These are phyloP conservation scores for Klebsormidium nitens DNA, from an alignment of 139 green algal genomes.

Conservation along the genomic window DNA sequence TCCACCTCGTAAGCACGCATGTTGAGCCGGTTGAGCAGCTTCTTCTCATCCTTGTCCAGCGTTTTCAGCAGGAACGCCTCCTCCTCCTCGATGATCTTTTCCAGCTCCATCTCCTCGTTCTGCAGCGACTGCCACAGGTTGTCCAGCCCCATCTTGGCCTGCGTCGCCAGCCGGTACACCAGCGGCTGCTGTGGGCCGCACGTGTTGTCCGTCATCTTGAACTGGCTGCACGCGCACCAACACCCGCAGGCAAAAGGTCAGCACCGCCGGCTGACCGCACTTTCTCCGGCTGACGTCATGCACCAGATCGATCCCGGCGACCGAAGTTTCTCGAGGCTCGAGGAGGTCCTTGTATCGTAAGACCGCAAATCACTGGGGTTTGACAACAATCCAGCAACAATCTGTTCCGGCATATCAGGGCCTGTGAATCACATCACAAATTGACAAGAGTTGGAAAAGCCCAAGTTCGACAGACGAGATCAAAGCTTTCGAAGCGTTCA, in stretches of 20 bases:
- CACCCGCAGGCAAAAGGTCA: constrained; percentile 51
- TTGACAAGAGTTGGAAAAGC: too few relatives aligned
- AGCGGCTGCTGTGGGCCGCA: constrained; percentile 57
- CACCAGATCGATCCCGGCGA: not conserved
- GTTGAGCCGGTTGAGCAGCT: not conserved
- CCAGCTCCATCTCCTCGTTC: constrained; percentile 21
- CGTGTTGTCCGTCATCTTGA: constrained; percentile 76
- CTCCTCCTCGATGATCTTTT: constrained; percentile 23
- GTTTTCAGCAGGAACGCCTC: constrained; percentile 1
- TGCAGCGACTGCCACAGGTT: constrained; percentile 1
- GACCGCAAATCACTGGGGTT: not conserved
- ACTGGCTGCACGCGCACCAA: too few relatives aligned
- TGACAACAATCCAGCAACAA: not conserved
- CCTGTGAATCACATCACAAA: not conserved
- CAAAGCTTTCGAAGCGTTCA: too few relatives aligned
- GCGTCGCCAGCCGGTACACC: constrained; percentile 22
- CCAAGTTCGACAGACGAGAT: too few relatives aligned
- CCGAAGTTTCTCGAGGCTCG: not conserved
- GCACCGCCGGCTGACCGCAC: not conserved
- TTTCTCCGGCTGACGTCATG: not conserved
- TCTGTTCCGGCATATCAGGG: not conserved
- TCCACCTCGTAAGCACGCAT: not conserved
- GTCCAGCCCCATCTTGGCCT: constrained; percentile 19
- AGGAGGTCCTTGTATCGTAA: not conserved
- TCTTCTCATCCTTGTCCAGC: constrained; percentile 5